Percentiles rank a stretch among this genome's conserved stretches.
Evolutionary conservation across 2,329 filamentous ascomycete genomes (phyloP).

Genomic region (Plenodomus biglobosus): DNA sequence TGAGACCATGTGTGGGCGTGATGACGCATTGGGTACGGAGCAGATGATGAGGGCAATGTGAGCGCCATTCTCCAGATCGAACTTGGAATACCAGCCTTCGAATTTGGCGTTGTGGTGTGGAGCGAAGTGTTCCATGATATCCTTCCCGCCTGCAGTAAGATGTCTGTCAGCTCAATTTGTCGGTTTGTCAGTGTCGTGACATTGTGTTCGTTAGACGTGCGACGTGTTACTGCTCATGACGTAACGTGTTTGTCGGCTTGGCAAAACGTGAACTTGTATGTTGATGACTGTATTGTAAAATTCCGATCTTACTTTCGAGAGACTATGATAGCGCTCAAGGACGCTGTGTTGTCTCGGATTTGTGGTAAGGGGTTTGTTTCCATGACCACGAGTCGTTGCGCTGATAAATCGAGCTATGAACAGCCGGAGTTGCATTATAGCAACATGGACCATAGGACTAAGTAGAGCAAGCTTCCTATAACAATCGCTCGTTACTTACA

Average conservation of each 20-base stretch:
- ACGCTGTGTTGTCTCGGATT: too few species aligned
- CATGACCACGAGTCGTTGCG: too few species aligned
- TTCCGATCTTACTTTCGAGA: too few species aligned
- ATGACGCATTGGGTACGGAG: conserved; percentile 47
- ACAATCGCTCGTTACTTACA: conserved; percentile 10
- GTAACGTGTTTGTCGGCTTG: not conserved
- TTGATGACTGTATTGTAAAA: too few species aligned
- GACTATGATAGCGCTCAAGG: too few species aligned
- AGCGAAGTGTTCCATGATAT: conserved; percentile 46
- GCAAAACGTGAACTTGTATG: not conserved
- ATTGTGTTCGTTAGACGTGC: not conserved
- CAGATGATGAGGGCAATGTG: conserved; percentile 53
- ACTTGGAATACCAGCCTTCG: conserved; percentile 56
- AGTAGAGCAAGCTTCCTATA: not conserved
- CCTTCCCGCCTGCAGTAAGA: not conserved
- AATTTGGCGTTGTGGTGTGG: conserved; percentile 49
- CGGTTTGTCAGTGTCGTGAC: not conserved
- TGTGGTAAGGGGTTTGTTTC: too few species aligned
- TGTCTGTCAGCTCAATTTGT: not conserved
- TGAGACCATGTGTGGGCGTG: conserved; percentile 50
- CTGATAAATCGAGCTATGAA: too few species aligned
- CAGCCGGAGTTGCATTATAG: too few species aligned
- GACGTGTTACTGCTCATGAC: not conserved
- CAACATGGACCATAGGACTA: too few species aligned
- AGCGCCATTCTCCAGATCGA: conserved; percentile 50